A percentile compares a stretch with the other conserved stretches of the same genome.
Conservation (phyloP, 2,329 filamentous ascomycete species). For the Colletotrichum brevisporum region DNA sequence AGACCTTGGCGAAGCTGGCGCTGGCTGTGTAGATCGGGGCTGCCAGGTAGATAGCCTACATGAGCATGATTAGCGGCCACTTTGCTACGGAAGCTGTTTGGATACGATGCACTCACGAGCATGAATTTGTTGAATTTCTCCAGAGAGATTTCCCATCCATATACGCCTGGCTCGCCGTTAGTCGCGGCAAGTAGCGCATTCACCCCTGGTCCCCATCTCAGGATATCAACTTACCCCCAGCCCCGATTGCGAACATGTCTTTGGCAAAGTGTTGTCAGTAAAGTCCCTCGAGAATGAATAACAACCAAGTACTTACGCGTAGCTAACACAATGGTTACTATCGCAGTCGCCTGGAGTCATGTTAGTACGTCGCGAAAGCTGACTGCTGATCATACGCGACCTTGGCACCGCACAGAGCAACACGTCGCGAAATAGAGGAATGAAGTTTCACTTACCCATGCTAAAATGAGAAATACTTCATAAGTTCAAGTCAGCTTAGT, state of each 20-base stretch:
- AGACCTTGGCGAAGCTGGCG: slow-evolving; percentile 53
- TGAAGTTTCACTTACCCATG: slow-evolving; percentile 6
- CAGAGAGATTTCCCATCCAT: slow-evolving; percentile 50
- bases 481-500: too few relatives aligned
- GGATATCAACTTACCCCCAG: slow-evolving; percentile 40
- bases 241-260: slow-evolving; percentile 48
- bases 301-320: slow-evolving; percentile 2
- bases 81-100: too few relatives aligned
- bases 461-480: slow-evolving; percentile 11
- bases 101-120: slow-evolving; percentile 38
- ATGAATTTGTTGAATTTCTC: slow-evolving; percentile 46
- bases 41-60: slow-evolving; percentile 47
- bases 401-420: neutral
- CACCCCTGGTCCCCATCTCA: too few relatives aligned
- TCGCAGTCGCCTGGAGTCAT: slow-evolving; percentile 20
- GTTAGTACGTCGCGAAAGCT: slow-evolving; percentile 1
- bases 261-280: neutral
- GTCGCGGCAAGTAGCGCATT: too few relatives aligned
- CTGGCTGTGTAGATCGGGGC: slow-evolving; percentile 51
- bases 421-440: too few relatives aligned
- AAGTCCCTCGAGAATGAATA: neutral
- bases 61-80: too few relatives aligned
- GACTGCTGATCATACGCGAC: neutral
- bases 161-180: slow-evolving; percentile 35
- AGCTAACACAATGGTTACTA: slow-evolving; percentile 23